Percentiles rank a stretch among this genome's conserved stretches.
Conservation (phyloP, 106 monocot genomes). For the Acorus gramineus region DNA sequence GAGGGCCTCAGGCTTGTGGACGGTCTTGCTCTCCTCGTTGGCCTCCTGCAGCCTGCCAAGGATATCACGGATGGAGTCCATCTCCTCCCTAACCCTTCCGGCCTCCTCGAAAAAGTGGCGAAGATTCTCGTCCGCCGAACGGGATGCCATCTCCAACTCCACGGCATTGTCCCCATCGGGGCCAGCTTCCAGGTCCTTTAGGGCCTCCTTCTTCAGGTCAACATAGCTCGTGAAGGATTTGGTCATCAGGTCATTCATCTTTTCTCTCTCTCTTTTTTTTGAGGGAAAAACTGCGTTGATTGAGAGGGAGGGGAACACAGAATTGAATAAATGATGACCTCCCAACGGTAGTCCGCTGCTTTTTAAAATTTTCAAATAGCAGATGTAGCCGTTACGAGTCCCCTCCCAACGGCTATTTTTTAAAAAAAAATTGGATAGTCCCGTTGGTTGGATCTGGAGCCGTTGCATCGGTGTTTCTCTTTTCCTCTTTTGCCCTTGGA, state of each 20-base stretch:
- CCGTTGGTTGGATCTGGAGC: too few species aligned
- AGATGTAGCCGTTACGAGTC: too few species aligned
- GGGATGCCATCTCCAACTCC: slow-evolving; percentile 4
- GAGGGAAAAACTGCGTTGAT: too few species aligned
- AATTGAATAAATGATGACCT: too few species aligned
- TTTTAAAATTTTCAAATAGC: too few species aligned
- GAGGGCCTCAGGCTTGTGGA: slow-evolving; percentile 8
- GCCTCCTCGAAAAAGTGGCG: slow-evolving; percentile 7
- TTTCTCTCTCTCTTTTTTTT: too few species aligned
- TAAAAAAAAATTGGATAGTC: too few species aligned
- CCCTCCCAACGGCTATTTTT: too few species aligned
- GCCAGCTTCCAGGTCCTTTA: slow-evolving; percentile 3
- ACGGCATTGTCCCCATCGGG: not conserved
- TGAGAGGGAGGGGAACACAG: too few species aligned
- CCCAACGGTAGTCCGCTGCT: too few species aligned
- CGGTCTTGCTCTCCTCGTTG: slow-evolving; percentile 9
- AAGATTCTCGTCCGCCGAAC: not conserved
- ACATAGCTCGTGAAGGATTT: slow-evolving; percentile 12
- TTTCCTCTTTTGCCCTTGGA: too few species aligned
- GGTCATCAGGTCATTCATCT: slow-evolving; percentile 14
- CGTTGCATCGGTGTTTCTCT: too few species aligned
- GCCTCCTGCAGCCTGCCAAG: slow-evolving; percentile 4
- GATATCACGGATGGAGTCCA: slow-evolving; percentile 1
- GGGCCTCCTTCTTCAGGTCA: slow-evolving; percentile 7
- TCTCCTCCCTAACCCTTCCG: slow-evolving; percentile 9